Evolutionary conservation across 1,284 basidiomycete genomes (phyloP), one percentile per base, ranked within the genome.

Genomic region (Ceraceosorus guamensis): DNA sequence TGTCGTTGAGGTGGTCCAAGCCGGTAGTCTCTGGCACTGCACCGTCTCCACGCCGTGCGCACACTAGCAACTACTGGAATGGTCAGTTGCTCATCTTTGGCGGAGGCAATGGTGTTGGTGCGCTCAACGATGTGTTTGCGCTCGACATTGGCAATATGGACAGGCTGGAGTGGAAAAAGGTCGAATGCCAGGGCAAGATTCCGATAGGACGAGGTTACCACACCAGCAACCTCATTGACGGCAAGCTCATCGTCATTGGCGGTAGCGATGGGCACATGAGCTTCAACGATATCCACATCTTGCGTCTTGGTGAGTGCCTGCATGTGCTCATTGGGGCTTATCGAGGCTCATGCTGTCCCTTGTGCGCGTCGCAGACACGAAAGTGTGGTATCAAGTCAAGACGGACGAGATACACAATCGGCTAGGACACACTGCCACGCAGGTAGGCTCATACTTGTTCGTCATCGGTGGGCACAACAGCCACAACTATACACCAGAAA

Each of bases 381-480:
- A 85, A 46, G 71, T 80, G 2, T 91, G 89, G 89, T 85, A 80
- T 18, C 79, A 82, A 47, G 79, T 88, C 24, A 80, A 82, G 46
- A 81, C 81, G 13, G 79, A 80, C 10, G 75, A 81, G 45, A 76
- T 79, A 30, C 82, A 88, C 71, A 83, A 85, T 58, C 83, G 90
- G 8, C 80, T 93, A 37, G 88, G 89, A 32, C 91, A 95, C 69
- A 87, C 87, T 4, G 83, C 89, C 3, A 91, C 89, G 0, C 89
- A 89, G 73, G 87, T 95, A 14, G 91, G 91, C n/a, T 90, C 88
- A 1, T 92, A 90, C 70, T 83, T 95, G 0, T 91, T 91, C 78
- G 82, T 93, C 56, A 82, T 87, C 56, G 91, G 90, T 2, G 91
- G 91, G 0, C 90, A 93, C 77, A 87, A 91, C 66, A 87, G 87